phyloP scores from a whole-genome alignment of 2,329 filamentous ascomycete genomes.

The Fusarium praegraminearum region DNA sequence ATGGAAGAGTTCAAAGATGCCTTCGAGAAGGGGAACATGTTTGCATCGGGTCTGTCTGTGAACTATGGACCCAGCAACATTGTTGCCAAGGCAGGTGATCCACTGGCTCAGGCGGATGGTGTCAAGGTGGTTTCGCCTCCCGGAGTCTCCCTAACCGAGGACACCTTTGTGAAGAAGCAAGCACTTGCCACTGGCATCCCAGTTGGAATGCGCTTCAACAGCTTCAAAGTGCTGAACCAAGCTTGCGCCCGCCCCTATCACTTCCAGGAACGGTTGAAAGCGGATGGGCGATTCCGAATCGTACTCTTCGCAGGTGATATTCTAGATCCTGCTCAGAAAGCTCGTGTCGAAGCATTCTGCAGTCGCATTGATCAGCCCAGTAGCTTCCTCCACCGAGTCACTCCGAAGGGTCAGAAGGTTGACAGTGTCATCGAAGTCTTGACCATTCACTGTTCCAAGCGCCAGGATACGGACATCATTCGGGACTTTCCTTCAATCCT shows the following conservation, averaged over 20 bases:
- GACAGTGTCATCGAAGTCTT: slow-evolving; percentile 54
- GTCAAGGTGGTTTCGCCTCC: not conserved
- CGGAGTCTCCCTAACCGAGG: not conserved
- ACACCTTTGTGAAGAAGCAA: not conserved
- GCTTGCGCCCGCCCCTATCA: slow-evolving; percentile 60
- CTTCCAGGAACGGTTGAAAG: not conserved
- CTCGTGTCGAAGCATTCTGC: not conserved
- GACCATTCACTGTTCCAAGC: slow-evolving; percentile 67
- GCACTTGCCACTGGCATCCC: slow-evolving; percentile 24
- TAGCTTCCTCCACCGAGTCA: not conserved
- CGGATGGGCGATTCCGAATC: not conserved
- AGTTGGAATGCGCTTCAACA: slow-evolving; percentile 69
- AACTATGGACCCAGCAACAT: not conserved
- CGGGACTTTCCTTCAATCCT: slow-evolving; percentile 63
- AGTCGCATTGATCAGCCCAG: not conserved
- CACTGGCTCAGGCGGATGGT: not conserved
- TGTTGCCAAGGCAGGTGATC: not conserved
- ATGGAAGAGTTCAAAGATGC: slow-evolving; percentile 4
- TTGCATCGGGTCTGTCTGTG: not conserved
- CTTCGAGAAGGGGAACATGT: not conserved
- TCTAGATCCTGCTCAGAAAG: slow-evolving; percentile 69
- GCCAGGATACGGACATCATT: slow-evolving; percentile 62
- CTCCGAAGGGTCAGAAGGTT: not conserved
- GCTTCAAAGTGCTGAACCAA: slow-evolving; percentile 70
- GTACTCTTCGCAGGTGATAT: not conserved